Percentiles rank a stretch among this genome's conserved stretches.
Evolutionary conservation across 345 rosid genomes (phyloP).

Genomic region (Brassica nigra): DNA sequence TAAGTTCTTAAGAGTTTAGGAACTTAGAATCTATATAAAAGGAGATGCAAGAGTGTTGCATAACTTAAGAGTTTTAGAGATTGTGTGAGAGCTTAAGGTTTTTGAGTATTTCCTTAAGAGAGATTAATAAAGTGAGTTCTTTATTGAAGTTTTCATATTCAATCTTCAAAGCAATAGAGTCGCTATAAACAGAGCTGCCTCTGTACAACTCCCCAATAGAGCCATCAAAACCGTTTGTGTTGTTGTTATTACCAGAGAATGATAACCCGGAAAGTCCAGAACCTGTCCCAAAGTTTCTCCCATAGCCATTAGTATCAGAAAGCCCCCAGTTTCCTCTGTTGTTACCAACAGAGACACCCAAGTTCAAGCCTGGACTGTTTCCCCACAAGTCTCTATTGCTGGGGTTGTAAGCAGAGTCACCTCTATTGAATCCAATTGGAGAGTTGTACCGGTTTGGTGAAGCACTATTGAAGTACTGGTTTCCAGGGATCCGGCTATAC

Average conservation of each 20-base stretch:
- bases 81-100: no score
- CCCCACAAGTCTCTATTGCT: slow-evolving; percentile 77
- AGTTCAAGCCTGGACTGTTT: slow-evolving; percentile 66
- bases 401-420: slow-evolving; percentile 61
- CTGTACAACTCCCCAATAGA: slow-evolving; percentile 65
- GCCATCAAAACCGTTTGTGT: slow-evolving; percentile 60
- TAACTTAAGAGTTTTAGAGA: no score
- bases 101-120: no score
- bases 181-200: slow-evolving; percentile 65
- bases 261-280: slow-evolving; percentile 49
- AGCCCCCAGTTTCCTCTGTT: slow-evolving; percentile 74
- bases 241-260: slow-evolving; percentile 50
- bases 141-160: no score
- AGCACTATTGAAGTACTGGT: slow-evolving; percentile 51
- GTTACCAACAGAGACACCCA: slow-evolving; percentile 66
- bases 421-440: slow-evolving; percentile 70
- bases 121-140: no score
- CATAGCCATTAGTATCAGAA: slow-evolving; percentile 48
- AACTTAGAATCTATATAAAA: no score
- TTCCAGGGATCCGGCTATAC: slow-evolving; percentile 62
- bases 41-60: no score
- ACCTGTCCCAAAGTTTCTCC: slow-evolving; percentile 55
- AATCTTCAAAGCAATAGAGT: no score
- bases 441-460: slow-evolving; percentile 68
- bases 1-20: no score